Base-by-base conservation (phyloP, 1,139 yeast species). In the Protomyces inundatus region DNA sequence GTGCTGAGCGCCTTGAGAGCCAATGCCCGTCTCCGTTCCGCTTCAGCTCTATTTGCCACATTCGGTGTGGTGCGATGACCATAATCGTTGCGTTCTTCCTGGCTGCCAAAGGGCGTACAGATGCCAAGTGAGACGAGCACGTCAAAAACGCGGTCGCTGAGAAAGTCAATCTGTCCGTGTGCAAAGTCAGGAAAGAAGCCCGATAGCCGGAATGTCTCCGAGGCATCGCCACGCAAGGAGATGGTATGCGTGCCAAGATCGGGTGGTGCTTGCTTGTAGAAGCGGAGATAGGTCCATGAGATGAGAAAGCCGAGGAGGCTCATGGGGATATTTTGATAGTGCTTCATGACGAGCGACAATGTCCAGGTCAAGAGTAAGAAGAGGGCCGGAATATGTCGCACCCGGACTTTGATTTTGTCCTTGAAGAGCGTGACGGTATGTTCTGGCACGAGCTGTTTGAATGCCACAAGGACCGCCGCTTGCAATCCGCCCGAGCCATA, bases 381-480 rank as follows among this genome's bases (percentile, higher is more conserved):
- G 2, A 87, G 79, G 69, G 88, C 83, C 10, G 95, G 95, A 53
- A 89, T 73, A 67, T 88, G 87, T 74, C 89, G 73, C 61, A 76
- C 84, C 69, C 96, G 81, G 67, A 87, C 80, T 69, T 86, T 84
- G 65, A 87, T 74, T 33, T 81, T 73, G 0, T 90, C 86, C 64
- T 83, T 80, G 72, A 87, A 84, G 51, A 90, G 76, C 35, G 83
- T 82, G 64, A 90, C 81, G 64, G 89, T 85, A 72, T 90, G 95
- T 73, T 91, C 97, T 4, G 97, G 97, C 39, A 88, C 84, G 69
- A 89, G 78, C 74, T 91, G 97, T 74, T 90, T 90, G 73, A 90
- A 83, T 6, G 90, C 95, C 42, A 91, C 96, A 66, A 90, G 77
- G 69, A 88, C 87, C 2, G 90, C 93, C 71, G 88, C 79, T 67